Conservation (phyloP, 305 asterid species). For the Solanum chacoense region DNA sequence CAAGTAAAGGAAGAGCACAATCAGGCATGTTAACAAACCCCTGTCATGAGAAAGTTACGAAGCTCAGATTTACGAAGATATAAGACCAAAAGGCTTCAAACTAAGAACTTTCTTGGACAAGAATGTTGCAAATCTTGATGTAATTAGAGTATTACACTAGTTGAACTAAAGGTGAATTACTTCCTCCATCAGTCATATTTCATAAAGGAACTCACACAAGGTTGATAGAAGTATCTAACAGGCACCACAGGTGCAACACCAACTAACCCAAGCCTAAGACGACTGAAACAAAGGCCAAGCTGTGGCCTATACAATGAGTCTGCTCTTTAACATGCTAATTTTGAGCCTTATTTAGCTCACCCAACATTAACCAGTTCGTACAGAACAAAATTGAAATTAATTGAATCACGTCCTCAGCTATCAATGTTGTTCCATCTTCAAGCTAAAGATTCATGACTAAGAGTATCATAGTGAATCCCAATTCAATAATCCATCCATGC, state of each 20-base stretch:
- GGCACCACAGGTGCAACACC: not conserved
- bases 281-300: not conserved
- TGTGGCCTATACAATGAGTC: not conserved
- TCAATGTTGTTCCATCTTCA: not conserved
- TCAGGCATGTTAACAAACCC: slow-evolving; percentile 34
- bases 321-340: not conserved
- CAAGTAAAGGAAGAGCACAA: slow-evolving; percentile 29
- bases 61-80: not conserved
- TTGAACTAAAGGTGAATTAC: not conserved
- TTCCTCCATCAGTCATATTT: not conserved
- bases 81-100: not conserved
- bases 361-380: not conserved
- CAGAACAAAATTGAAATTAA: not conserved
- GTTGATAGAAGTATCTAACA: not conserved
- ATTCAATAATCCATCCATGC: not conserved
- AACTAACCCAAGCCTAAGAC: not conserved
- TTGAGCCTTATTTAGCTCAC: not conserved
- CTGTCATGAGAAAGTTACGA: slow-evolving; percentile 10
- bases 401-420: not conserved
- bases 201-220: not conserved
- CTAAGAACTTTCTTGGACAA: not conserved
- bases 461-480: not conserved
- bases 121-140: not conserved
- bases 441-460: not conserved
- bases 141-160: not conserved